Evolutionary conservation across 2,329 filamentous ascomycete species (phyloP), one percentile per base, ranked within the genome.

Genomic region (Penicillium nordicum): DNA sequence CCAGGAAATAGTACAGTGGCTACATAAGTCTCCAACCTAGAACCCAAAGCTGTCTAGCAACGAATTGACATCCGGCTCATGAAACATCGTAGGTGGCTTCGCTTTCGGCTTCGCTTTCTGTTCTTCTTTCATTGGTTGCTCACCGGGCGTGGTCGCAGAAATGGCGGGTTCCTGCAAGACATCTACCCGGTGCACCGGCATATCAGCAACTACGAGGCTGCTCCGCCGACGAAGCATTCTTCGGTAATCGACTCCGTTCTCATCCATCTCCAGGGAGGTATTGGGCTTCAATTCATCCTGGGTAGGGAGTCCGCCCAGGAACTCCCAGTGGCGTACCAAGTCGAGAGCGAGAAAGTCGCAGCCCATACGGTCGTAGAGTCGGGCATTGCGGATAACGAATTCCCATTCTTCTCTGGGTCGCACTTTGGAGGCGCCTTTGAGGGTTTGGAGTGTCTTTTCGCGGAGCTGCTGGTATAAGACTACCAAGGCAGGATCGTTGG

Each of bases 41-140:
- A 97, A 94, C 1, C 93, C 93, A 81, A 97, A 97, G 72, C 84
- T 92, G 79, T 97, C 93, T 66, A 97, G 79, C 69, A 99, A 76
- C 57, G 90, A 93, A 71, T 85, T 90, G 29, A 89, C 83, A 76
- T 96, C 92, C n/a, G 94, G 94, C 74, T 99, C 94, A 66, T 95
- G 83, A 71, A 97, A 97, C 60, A 88, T 86, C 21, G 88, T 91
- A 1, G 91, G 86, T 16, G 87, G 81, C 14, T 21, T 21, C 21
- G 21, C 21, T 21, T 87, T 82, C 58, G 78, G 75, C 65, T 66
- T 74, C 63, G 72, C 68, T 32, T 50, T 75, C 65, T 56, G 72
- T 63, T 74, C 69, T 42, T 74, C 69, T 43, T 67, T 57, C 29
- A 67, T 62, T 27, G 74, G 67, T 58, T 56, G 56, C 14, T 55